Base-by-base conservation (phyloP, 768 basidiomycete species). In the Termitomyces sp. region DNA sequence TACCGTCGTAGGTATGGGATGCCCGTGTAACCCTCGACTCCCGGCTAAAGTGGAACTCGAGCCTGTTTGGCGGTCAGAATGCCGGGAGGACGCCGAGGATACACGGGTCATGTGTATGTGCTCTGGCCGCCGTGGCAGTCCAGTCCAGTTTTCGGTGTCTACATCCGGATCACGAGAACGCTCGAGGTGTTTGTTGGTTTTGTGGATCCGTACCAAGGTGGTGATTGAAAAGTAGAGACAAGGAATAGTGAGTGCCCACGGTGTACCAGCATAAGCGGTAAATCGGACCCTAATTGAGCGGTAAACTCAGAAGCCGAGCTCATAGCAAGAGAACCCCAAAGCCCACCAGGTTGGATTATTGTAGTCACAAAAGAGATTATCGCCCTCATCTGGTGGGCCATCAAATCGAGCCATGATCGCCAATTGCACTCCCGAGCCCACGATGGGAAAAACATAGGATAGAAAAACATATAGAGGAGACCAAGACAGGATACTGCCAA, bases 311-410 rank as follows among this genome's bases (percentile, higher is more conserved):
- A 44, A 27, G 8, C 13, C 34, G 27, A 47, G 41, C 29, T 31
- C 26, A 46, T 18, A 53, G 46, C 9, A n/a, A 47, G 14, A 32
- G 18, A 22, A 22, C 31, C 46, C 42, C 27, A 5, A 16, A 2
- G 63, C 79, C 46, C 63, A 87, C 87, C 86, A 87, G 54, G 79
- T 67, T 2, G 84, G 84, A 61, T 74, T 59, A n/a, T 71, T 79
- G 32, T 78, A 76, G 63, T 88, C 86, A 62, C 87, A 88, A 61
- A 79, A 75, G 57, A 89, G 66, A 60, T 79, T 80, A 37, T 84
- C 77, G 1, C 65, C 65, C 80, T 83, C 36, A 73, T 67, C n/a
- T n/a, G n/a, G 4, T 79, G 73, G 4, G 81, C 74, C 4, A 58
- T 82, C 64, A 3, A 76, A 65, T 56, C 67, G 9, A 51, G 24